phyloP scores from a whole-genome alignment of 331 rosid genomes.

The Quercus phellos region DNA sequence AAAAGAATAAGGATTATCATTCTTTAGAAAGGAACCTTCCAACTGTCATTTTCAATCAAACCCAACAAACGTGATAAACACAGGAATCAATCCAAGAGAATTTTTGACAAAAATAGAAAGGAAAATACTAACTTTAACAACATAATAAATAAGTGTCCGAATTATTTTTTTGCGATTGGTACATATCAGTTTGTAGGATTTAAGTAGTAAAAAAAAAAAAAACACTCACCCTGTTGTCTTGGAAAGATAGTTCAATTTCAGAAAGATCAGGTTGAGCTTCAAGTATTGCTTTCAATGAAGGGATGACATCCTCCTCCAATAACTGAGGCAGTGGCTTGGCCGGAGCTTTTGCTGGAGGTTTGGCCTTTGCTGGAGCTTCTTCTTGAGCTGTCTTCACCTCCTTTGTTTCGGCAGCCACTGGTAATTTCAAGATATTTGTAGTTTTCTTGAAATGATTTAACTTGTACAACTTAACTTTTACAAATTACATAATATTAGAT shows the following conservation, averaged over 20 bases:
- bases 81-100: neutral
- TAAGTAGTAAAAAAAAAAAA: neutral
- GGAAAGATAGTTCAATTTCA: slow-evolving; percentile 56
- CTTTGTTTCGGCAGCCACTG: slow-evolving; percentile 52
- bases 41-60: slow-evolving; percentile 42
- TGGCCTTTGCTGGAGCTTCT: slow-evolving; percentile 52
- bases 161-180: too few species aligned
- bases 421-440: slow-evolving; percentile 7
- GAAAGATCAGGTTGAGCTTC: slow-evolving; percentile 68
- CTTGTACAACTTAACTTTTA: neutral
- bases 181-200: too few species aligned
- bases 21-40: slow-evolving; percentile 74
- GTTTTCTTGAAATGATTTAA: neutral
- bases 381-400: slow-evolving; percentile 50
- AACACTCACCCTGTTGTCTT: slow-evolving; percentile 61
- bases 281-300: slow-evolving; percentile 62
- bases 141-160: too few species aligned
- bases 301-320: slow-evolving; percentile 94
- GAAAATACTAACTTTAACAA: too few species aligned
- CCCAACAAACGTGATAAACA: neutral
- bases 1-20: slow-evolving; percentile 58
- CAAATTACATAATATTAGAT: neutral
- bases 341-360: slow-evolving; percentile 68
- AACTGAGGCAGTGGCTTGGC: slow-evolving; percentile 67
- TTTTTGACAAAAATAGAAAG: neutral